Conservation (phyloP, 2,329 filamentous ascomycete species). For the Pseudogymnoascus sp. region DNA sequence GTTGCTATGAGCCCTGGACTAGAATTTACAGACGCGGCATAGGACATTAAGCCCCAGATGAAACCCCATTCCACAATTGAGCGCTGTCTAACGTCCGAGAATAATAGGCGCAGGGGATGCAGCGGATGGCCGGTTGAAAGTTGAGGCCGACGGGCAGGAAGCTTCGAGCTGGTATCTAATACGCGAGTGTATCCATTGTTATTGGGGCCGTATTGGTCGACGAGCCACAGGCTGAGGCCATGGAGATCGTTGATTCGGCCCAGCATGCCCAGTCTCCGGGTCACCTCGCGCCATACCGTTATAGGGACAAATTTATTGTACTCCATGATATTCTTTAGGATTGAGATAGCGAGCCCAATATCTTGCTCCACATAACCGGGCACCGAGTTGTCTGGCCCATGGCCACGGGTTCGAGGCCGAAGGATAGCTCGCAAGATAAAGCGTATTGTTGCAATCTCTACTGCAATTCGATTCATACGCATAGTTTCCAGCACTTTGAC, state of each 20-base stretch:
- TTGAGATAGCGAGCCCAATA: conserved; percentile 32
- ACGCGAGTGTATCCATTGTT: background rate
- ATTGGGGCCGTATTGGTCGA: conserved; percentile 31
- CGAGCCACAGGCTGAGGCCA: conserved; percentile 42
- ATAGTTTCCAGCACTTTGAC: conserved; percentile 37
- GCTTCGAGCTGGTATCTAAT: conserved; percentile 14
- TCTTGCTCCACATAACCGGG: conserved; percentile 28
- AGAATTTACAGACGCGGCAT: background rate
- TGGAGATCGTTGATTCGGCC: conserved; percentile 42
- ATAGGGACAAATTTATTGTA: conserved; percentile 35
- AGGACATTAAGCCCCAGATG: conserved; percentile 20
- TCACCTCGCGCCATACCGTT: conserved; percentile 45
- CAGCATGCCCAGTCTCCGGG: conserved; percentile 51
- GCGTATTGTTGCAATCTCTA: conserved; percentile 37
- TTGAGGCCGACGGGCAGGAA: conserved; percentile 14
- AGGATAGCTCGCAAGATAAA: conserved; percentile 35
- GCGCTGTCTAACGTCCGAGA: conserved; percentile 35
- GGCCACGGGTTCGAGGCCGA: conserved; percentile 28
- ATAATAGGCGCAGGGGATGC: conserved; percentile 34
- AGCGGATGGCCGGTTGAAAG: conserved; percentile 20
- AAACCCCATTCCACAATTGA: conserved; percentile 44
- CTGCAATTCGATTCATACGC: conserved; percentile 33
- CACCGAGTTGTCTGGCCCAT: conserved; percentile 16
- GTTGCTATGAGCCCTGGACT: background rate
- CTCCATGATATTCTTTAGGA: conserved; percentile 39